phyloP scores from a whole-genome alignment of 2,329 filamentous ascomycete genomes.

The Cercospora citrullina region DNA sequence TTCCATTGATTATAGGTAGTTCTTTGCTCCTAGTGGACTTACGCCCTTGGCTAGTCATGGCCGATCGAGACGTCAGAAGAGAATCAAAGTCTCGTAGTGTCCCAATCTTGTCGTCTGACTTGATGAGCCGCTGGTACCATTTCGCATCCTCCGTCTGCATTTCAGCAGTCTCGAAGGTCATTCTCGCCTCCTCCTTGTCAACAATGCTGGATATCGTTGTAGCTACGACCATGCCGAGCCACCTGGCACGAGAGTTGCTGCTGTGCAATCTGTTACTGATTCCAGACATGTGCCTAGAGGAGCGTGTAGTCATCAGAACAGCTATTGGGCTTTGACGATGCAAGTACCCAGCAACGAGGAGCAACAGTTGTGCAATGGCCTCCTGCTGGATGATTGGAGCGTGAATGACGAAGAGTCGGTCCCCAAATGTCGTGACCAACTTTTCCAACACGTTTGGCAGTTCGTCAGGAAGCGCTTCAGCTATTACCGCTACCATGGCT shows the following conservation, averaged over 20 bases:
- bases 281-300: conserved; percentile 69
- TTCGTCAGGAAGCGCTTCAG: conserved; percentile 25
- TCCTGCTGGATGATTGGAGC: conserved; percentile 84
- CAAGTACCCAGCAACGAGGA: conserved; percentile 76
- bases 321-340: conserved; percentile 65
- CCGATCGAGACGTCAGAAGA: conserved; percentile 23
- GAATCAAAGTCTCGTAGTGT: conserved; percentile 53
- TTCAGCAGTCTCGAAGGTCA: conserved; percentile 84
- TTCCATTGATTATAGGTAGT: conserved; percentile 33
- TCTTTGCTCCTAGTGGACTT: not conserved
- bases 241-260: conserved; percentile 71
- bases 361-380: conserved; percentile 75
- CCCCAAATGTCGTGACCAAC: conserved; percentile 72
- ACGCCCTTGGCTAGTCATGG: not conserved
- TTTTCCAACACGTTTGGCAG: conserved; percentile 64
- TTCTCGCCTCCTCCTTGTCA: conserved; percentile 65
- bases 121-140: conserved; percentile 70
- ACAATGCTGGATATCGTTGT: conserved; percentile 67
- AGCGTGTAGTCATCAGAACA: conserved; percentile 68
- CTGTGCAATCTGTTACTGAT: conserved; percentile 83
- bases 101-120: conserved; percentile 64
- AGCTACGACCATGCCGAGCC: conserved; percentile 85
- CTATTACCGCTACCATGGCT: conserved; percentile 33
- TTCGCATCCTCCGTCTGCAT: conserved; percentile 69
- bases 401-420: conserved; percentile 83